Percentiles rank a stretch among this genome's conserved stretches.
Evolutionary conservation across 1,284 basidiomycete genomes (phyloP).

Genomic region (Megacollybia platyphylla): DNA sequence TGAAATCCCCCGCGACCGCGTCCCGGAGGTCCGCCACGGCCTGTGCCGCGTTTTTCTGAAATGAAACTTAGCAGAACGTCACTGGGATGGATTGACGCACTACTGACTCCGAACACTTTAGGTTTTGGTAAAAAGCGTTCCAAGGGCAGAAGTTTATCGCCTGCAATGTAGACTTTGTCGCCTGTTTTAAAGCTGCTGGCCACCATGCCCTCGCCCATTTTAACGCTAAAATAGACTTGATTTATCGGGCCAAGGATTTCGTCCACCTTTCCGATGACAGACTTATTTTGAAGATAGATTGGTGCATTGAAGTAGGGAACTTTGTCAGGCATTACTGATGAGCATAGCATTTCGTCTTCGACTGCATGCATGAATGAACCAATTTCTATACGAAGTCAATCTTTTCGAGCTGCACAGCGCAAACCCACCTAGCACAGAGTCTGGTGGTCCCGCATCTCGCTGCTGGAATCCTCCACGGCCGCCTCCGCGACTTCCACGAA

Average conservation of each 20-base stretch:
- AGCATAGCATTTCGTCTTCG: constrained; percentile 97
- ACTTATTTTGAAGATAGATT: constrained; percentile 98
- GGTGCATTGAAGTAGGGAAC: constrained; percentile 99
- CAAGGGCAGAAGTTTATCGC: constrained; percentile 93
- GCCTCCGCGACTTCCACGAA: constrained; percentile 34
- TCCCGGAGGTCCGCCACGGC: constrained; percentile 27
- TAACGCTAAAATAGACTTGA: constrained; percentile 96
- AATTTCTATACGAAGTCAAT: constrained; percentile 49
- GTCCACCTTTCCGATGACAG: constrained; percentile 89
- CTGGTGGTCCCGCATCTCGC: constrained; percentile 73
- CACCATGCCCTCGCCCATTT: constrained; percentile 95
- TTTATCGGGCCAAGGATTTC: constrained; percentile 98
- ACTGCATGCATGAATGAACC: constrained; percentile 89
- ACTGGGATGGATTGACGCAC: constrained; percentile 2
- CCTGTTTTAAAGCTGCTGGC: constrained; percentile 94
- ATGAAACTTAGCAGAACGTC: constrained; percentile 4
- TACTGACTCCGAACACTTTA: constrained; percentile 55
- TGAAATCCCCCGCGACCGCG: constrained; percentile 22
- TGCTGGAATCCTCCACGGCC: constrained; percentile 60
- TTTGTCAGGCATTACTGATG: constrained; percentile 75
- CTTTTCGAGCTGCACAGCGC: constrained; percentile 2
- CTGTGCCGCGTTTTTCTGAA: constrained; percentile 40
- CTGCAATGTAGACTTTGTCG: constrained; percentile 95
- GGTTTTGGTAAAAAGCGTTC: constrained; percentile 98
- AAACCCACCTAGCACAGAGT: constrained; percentile 63